These are phyloP conservation scores for Gossypium anomalum DNA, from an alignment of 345 rosid genomes.

Conservation along the genomic window DNA sequence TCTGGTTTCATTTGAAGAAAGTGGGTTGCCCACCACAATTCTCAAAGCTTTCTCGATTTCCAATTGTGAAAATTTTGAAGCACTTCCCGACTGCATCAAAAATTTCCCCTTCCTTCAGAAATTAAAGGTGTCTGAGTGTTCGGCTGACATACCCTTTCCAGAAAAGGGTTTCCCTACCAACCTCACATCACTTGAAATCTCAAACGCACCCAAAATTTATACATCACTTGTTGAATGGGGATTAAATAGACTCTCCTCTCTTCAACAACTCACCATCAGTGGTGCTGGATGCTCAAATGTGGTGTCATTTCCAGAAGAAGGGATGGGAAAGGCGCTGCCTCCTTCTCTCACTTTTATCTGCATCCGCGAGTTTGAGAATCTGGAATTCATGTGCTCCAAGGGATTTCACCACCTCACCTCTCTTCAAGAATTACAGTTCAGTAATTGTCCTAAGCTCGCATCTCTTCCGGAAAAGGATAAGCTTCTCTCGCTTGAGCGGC, in stretches of 20 bases:
- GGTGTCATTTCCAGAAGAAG: background rate
- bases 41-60: background rate
- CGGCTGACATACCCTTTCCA: background rate
- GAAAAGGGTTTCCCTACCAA: background rate
- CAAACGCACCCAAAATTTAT: background rate
- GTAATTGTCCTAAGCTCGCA: background rate
- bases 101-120: background rate
- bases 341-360: background rate
- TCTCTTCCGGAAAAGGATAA: background rate
- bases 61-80: background rate
- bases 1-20: background rate
- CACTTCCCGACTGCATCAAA: background rate
- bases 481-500: background rate
- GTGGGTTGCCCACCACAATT: no score
- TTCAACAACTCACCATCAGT: background rate
- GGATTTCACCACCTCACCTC: background rate
- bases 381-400: background rate
- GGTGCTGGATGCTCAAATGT: background rate
- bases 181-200: background rate
- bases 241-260: background rate
- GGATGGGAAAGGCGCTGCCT: background rate
- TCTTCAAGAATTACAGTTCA: background rate
- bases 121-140: background rate
- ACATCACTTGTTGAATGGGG: background rate
- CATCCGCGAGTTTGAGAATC: background rate